These are phyloP conservation scores for Ogataea parapolymorpha DNA, from an alignment of 805 yeast genomes.

Conservation along the genomic window DNA sequence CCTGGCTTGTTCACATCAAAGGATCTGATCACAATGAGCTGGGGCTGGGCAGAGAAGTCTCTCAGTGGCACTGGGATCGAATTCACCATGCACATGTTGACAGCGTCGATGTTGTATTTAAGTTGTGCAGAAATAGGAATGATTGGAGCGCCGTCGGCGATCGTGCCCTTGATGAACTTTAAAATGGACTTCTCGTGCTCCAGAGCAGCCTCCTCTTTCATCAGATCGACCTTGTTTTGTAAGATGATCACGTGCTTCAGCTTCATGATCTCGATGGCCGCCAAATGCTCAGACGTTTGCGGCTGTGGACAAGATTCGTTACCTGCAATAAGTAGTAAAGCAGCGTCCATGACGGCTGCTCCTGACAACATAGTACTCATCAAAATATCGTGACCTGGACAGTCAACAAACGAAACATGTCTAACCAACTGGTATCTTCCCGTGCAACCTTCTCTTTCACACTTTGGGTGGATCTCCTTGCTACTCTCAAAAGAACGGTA, in stretches of 20 bases:
- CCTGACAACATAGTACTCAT: conserved; percentile 99
- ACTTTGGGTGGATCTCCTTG: conserved; percentile 90
- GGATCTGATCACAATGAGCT: conserved; percentile 94
- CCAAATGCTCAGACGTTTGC: conserved; percentile 98
- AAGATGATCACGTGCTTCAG: conserved; percentile 92
- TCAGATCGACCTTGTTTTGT: conserved; percentile 97
- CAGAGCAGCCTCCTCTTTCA: conserved; percentile 94
- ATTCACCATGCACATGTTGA: conserved; percentile 92
- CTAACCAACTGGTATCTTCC: conserved; percentile 89
- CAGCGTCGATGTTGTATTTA: conserved; percentile 98
- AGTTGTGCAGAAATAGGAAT: conserved; percentile 98
- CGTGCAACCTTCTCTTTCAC: conserved; percentile 82
- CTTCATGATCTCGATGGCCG: conserved; percentile 99
- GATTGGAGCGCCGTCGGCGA: conserved; percentile 98
- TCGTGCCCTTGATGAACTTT: conserved; percentile 93
- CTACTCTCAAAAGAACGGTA: conserved; percentile 93
- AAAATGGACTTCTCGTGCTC: conserved; percentile 93
- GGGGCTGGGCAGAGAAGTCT: conserved; percentile 91
- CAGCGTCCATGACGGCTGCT: conserved; percentile 99
- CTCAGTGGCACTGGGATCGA: conserved; percentile 95
- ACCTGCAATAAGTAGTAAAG: conserved; percentile 92
- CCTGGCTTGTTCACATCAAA: conserved; percentile 99
- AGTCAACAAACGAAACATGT: conserved; percentile 98
- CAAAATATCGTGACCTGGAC: conserved; percentile 99
- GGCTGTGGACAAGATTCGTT: conserved; percentile 99